A percentile compares a stretch with the other conserved stretches of the same genome.
phyloP scores from a whole-genome alignment of 148 eudicot species.

The Cornus florida region DNA sequence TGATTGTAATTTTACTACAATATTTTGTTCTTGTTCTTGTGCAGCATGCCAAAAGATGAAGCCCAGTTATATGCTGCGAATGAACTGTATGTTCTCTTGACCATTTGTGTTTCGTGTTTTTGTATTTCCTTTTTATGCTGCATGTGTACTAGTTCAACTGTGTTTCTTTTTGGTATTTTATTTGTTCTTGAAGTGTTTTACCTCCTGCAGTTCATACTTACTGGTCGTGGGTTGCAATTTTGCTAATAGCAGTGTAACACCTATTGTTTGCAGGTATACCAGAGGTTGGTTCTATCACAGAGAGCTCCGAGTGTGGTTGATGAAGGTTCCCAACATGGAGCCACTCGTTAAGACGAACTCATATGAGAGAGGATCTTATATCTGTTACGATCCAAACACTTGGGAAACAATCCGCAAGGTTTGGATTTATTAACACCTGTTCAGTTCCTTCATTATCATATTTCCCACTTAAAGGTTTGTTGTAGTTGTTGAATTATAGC shows the following conservation, averaged over 20 bases:
- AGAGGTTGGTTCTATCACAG: conserved; percentile 91
- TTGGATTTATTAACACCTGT: conserved; percentile 1
- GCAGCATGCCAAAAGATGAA: conserved; percentile 95
- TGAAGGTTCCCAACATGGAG: conserved; percentile 61
- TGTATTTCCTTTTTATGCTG: background rate
- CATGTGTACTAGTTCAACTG: background rate
- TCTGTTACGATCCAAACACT: conserved; percentile 77
- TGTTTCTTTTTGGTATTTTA: background rate
- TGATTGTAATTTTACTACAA: background rate
- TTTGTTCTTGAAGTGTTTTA: too few relatives aligned
- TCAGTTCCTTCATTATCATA: background rate
- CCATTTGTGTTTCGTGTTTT: background rate
- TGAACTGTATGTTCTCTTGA: conserved; percentile 68
- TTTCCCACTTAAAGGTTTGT: background rate
- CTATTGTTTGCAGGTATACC: conserved; percentile 54
- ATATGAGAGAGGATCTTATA: conserved; percentile 77
- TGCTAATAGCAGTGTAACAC: background rate
- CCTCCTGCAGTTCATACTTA: background rate
- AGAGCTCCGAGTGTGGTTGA: conserved; percentile 70
- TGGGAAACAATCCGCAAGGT: conserved; percentile 93
- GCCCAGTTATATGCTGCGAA: conserved; percentile 80
- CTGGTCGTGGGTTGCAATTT: background rate
- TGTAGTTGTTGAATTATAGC: background rate
- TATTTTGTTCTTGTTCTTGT: conserved; percentile 10
- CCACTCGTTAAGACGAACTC: conserved; percentile 69